Conservation (phyloP, 2,329 filamentous ascomycete species). For the Teratosphaeriaceae sp. region DNA sequence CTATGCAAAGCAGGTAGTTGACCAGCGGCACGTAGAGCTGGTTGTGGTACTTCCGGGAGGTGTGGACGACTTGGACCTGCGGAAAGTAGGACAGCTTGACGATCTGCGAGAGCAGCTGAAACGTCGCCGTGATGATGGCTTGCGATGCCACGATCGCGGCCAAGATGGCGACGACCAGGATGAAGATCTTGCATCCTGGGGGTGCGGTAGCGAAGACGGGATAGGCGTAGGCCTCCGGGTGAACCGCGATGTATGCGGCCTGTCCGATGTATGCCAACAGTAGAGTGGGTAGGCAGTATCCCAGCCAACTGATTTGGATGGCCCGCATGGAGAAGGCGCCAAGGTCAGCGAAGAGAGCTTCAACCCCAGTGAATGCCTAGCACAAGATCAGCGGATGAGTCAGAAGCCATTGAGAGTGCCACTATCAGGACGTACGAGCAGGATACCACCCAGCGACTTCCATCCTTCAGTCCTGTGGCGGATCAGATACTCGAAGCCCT, state of each 20-base stretch:
- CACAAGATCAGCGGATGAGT: too few species aligned
- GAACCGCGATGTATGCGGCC: slow-evolving; percentile 61
- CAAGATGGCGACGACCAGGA: slow-evolving; percentile 60
- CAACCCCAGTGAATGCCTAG: slow-evolving; percentile 74
- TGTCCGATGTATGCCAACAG: slow-evolving; percentile 64
- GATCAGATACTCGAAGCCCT: slow-evolving; percentile 54
- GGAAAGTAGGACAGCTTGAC: slow-evolving; percentile 71
- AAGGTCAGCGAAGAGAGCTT: slow-evolving; percentile 71
- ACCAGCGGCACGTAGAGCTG: slow-evolving; percentile 70
- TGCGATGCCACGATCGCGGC: slow-evolving; percentile 67
- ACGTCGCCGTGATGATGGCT: slow-evolving; percentile 58
- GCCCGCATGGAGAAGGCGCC: slow-evolving; percentile 60
- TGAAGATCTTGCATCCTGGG: slow-evolving; percentile 60
- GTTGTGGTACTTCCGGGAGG: slow-evolving; percentile 61
- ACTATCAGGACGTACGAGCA: too few species aligned
- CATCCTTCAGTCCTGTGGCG: slow-evolving; percentile 56
- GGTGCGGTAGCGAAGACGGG: slow-evolving; percentile 69
- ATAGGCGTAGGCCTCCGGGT: slow-evolving; percentile 58
- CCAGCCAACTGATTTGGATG: slow-evolving; percentile 66
- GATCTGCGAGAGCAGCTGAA: slow-evolving; percentile 59
- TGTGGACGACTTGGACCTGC: slow-evolving; percentile 67
- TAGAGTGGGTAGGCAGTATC: slow-evolving; percentile 60
- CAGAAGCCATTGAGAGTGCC: too few species aligned
- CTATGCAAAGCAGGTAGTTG: slow-evolving; percentile 72
- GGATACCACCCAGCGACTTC: slow-evolving; percentile 58